A percentile compares a stretch with the other conserved stretches of the same genome.
Evolutionary conservation across 2,329 filamentous ascomycete species (phyloP).

Genomic region (Cladorrhinum sp.): DNA sequence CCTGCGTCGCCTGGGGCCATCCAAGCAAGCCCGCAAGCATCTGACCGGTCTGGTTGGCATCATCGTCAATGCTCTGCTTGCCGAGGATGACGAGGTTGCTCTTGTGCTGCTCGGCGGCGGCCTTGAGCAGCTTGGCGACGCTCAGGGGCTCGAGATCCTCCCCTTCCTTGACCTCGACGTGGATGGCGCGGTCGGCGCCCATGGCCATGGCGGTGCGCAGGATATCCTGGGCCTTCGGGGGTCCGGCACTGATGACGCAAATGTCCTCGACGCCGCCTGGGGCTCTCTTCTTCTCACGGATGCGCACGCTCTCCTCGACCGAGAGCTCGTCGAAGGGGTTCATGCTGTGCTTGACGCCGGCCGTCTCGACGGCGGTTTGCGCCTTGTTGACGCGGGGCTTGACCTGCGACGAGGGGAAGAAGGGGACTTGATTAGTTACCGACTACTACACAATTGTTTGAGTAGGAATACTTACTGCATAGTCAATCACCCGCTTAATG

Average conservation of each 20-base stretch:
- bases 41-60: conserved; percentile 92
- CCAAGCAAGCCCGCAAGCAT: conserved; percentile 92
- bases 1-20: conserved; percentile 95
- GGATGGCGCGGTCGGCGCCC: conserved; percentile 89
- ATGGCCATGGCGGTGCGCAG: conserved; percentile 98
- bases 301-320: conserved; percentile 90
- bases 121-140: conserved; percentile 86
- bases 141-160: conserved; percentile 80
- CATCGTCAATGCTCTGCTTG: conserved; percentile 98
- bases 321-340: conserved; percentile 99
- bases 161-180: conserved; percentile 75
- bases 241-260: conserved; percentile 82
- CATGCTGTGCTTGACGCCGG: conserved; percentile 94
- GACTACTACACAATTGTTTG: too few species aligned
- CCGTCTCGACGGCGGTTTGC: conserved; percentile 84
- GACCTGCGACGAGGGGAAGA: conserved; percentile 44
- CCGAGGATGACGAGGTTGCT: conserved; percentile 90
- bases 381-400: conserved; percentile 68
- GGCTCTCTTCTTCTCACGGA: conserved; percentile 79
- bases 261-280: conserved; percentile 83
- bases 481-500: conserved; percentile 83
- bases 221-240: conserved; percentile 80
- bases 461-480: conserved; percentile 74
- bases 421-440: not conserved
- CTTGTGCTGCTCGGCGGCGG: conserved; percentile 77